These are phyloP conservation scores for Leavenworthia alabamica DNA, from an alignment of 345 rosid genomes.

Conservation along the genomic window DNA sequence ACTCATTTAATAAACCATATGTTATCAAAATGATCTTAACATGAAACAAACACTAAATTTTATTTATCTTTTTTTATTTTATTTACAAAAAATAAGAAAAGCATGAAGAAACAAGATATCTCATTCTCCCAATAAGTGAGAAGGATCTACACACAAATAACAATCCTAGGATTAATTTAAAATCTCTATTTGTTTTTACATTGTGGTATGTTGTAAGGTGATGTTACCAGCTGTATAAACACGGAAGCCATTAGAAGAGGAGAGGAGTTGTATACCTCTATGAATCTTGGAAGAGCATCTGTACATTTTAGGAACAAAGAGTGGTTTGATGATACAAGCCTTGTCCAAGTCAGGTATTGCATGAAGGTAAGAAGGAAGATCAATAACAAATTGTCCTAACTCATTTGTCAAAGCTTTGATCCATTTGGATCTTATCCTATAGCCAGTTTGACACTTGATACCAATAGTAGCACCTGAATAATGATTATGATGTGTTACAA, in stretches of 20 bases:
- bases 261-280: constrained; percentile 12
- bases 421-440: constrained; percentile 14
- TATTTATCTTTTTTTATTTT: no score
- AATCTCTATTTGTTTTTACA: constrained; percentile 10
- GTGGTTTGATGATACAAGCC: constrained; percentile 21
- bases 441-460: constrained; percentile 11
- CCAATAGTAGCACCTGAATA: constrained; percentile 29
- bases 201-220: constrained; percentile 3
- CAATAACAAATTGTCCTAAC: constrained; percentile 22
- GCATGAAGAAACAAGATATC: no score
- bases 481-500: neutral
- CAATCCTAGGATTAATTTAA: neutral
- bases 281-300: constrained; percentile 19
- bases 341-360: constrained; percentile 29
- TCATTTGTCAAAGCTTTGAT: constrained; percentile 29
- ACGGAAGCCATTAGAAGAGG: constrained; percentile 21
- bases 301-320: constrained; percentile 21
- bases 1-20: no score
- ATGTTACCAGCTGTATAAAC: constrained; percentile 28
- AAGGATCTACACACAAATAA: constrained; percentile 19
- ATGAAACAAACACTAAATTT: no score
- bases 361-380: constrained; percentile 32
- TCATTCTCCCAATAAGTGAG: constrained; percentile 29
- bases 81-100: no score
- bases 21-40: no score